A percentile compares a stretch with the other conserved stretches of the same genome.
Evolutionary conservation across 257 asterid species (phyloP).

Genomic region (Cinchona pubescens): DNA sequence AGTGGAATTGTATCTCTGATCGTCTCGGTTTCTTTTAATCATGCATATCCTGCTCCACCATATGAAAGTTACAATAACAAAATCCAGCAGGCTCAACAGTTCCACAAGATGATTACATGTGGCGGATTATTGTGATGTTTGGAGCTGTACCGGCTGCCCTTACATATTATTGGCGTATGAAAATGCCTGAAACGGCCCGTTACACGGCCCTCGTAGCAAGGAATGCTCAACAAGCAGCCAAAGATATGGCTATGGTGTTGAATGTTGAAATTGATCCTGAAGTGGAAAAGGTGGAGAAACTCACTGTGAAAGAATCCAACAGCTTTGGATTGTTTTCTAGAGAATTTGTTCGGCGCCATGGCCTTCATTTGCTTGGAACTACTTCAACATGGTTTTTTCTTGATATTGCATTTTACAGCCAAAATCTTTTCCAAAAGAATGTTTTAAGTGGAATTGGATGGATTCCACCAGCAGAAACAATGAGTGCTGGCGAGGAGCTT

Average conservation of each 20-base stretch:
- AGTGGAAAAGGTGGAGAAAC: conserved; percentile 5
- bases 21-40: conserved; percentile 12
- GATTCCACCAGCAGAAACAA: conserved; percentile 9
- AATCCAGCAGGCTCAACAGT: conserved; percentile 18
- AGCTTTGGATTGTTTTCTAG: conserved; percentile 14
- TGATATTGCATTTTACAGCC: conserved; percentile 19
- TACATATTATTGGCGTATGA: conserved; percentile 26
- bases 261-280: conserved; percentile 19
- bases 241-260: conserved; percentile 22
- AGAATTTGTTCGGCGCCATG: conserved; percentile 21
- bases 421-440: conserved; percentile 19
- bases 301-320: neutral
- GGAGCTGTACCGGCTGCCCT: conserved; percentile 23
- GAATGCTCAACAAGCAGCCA: conserved; percentile 20
- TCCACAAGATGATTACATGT: conserved; percentile 14
- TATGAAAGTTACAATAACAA: no score
- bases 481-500: conserved; percentile 13
- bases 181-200: conserved; percentile 25
- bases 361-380: conserved; percentile 7
- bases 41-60: conserved; percentile 2
- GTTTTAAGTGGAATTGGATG: conserved; percentile 11
- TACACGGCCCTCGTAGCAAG: conserved; percentile 18
- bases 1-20: conserved; percentile 21
- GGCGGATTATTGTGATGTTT: conserved; percentile 25
- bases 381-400: conserved; percentile 18